Percentiles rank a stretch among this genome's conserved stretches.
These are phyloP conservation scores for Stemphylium beticola DNA, from an alignment of 2,329 filamentous ascomycete genomes.

Conservation along the genomic window DNA sequence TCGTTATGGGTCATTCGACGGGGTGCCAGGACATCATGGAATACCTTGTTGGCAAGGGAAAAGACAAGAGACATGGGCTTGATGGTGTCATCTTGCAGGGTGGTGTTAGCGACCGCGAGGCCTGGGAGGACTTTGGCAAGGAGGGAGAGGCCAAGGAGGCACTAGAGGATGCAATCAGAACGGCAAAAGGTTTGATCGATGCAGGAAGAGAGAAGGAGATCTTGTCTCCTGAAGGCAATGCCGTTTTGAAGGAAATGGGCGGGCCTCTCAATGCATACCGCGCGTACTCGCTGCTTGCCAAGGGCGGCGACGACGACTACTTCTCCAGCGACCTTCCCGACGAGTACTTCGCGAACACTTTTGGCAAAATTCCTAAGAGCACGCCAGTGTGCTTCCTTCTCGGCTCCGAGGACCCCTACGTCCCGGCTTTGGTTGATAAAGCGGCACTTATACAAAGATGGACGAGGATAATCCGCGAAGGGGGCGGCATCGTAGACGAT, in stretches of 20 bases:
- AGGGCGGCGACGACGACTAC: slow-evolving; percentile 79
- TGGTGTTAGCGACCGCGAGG: slow-evolving; percentile 78
- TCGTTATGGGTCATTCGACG: slow-evolving; percentile 73
- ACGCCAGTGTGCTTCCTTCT: slow-evolving; percentile 69
- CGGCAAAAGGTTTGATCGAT: slow-evolving; percentile 62
- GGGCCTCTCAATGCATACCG: slow-evolving; percentile 62
- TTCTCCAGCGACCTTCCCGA: slow-evolving; percentile 80
- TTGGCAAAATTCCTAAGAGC: slow-evolving; percentile 62
- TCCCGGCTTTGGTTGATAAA: slow-evolving; percentile 66
- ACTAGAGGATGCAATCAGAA: slow-evolving; percentile 43
- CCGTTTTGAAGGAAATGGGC: slow-evolving; percentile 35
- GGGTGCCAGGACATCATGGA: slow-evolving; percentile 72
- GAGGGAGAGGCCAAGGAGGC: slow-evolving; percentile 25
- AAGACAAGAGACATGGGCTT: slow-evolving; percentile 57
- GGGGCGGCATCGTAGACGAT: slow-evolving; percentile 57
- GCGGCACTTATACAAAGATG: slow-evolving; percentile 64
- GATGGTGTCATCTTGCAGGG: slow-evolving; percentile 83
- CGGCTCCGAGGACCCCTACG: slow-evolving; percentile 70
- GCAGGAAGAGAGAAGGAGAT: slow-evolving; percentile 62
- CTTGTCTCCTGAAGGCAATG: slow-evolving; percentile 53
- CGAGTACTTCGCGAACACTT: slow-evolving; percentile 65
- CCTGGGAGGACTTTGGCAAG: slow-evolving; percentile 47
- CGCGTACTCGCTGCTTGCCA: slow-evolving; percentile 64
- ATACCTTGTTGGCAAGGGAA: slow-evolving; percentile 57
- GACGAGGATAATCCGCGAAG: slow-evolving; percentile 53